Conservation (phyloP, 2,329 filamentous ascomycete species). For the Apiospora aurea region DNA sequence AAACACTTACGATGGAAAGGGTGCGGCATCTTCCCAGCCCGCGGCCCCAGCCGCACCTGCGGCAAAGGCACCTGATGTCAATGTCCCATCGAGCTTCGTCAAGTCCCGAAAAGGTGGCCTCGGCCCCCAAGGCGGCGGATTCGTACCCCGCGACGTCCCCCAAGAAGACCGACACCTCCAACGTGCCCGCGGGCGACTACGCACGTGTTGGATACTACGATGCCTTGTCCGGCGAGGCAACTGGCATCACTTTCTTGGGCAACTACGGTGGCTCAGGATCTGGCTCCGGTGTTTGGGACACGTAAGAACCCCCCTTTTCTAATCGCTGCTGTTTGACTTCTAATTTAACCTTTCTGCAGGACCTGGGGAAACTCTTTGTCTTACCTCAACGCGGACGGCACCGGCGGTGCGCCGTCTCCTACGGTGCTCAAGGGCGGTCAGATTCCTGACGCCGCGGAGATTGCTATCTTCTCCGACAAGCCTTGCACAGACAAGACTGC, state of each 20-base stretch:
- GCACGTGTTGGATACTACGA: conserved; percentile 54
- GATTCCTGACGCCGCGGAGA: conserved; percentile 53
- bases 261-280: conserved; percentile 55
- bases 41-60: conserved; percentile 30
- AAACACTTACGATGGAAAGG: conserved; percentile 58
- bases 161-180: conserved; percentile 23
- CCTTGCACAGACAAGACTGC: conserved; percentile 45
- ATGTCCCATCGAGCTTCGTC: conserved; percentile 28
- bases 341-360: conserved; percentile 36
- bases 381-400: conserved; percentile 53
- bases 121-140: conserved; percentile 30
- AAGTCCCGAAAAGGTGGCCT: conserved; percentile 30
- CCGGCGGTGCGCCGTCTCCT: conserved; percentile 46
- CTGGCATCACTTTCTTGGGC: conserved; percentile 55
- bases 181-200: conserved; percentile 43
- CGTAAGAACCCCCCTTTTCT: conserved; percentile 41
- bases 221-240: conserved; percentile 45
- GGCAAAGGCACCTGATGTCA: neutral
- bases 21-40: conserved; percentile 27
- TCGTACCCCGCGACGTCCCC: conserved; percentile 29
- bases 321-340: neutral
- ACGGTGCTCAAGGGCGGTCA: conserved; percentile 48
- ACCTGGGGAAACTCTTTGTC: conserved; percentile 54
- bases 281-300: conserved; percentile 52
- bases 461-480: conserved; percentile 53